Base-by-base conservation (phyloP, 1,284 basidiomycete genomes). In the Rhodotorula sp. region DNA sequence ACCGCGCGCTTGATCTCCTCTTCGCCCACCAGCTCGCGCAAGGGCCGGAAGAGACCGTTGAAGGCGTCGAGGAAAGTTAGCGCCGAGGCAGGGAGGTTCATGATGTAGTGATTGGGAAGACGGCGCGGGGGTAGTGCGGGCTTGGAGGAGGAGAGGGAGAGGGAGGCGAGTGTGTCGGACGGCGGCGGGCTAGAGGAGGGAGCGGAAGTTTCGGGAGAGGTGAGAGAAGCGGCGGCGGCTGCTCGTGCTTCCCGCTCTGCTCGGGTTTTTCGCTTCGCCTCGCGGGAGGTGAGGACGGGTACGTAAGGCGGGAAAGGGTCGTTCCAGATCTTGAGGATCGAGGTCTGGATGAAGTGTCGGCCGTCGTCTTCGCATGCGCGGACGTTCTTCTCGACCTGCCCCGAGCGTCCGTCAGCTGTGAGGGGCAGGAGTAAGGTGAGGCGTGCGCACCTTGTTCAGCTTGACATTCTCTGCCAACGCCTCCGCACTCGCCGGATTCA, bases 51-150 rank as follows among this genome's bases (percentile, higher is more conserved):
- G 72, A 90, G 82, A 0, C 92, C 93, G 2, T 86, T 85, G 82
- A 91, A 98, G 0, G 91, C 91, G 77, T 91, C 90, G 65, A 99
- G 83, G 81, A 99, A 98, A 61, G 87, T 85, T 68, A 98, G 87
- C 0, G 95, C 94, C 34, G 88, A 89, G 69, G 92, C 93, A 5
- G 96, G 96, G 30, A 99, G 84, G 80, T 99, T 99, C 93, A 99
- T 96, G 28, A 98, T 88, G 77, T 92, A 96, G 79, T 97, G 95
- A 30, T 87, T 84, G 73, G 94, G 87, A 44, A 85, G 82, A 65
- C 83, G 83, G 34, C 73, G 68, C 5, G 20, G 8, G 80, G 20
- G 28, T 5, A 54, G 34, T 6, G 54, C 54, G 55, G 55, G 16
- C 8, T 30, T 30, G 58, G 47, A 1, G 15, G 46, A 2, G 7